phyloP scores from a whole-genome alignment of 1,139 yeast species.

The Pichiaceae sp. region DNA sequence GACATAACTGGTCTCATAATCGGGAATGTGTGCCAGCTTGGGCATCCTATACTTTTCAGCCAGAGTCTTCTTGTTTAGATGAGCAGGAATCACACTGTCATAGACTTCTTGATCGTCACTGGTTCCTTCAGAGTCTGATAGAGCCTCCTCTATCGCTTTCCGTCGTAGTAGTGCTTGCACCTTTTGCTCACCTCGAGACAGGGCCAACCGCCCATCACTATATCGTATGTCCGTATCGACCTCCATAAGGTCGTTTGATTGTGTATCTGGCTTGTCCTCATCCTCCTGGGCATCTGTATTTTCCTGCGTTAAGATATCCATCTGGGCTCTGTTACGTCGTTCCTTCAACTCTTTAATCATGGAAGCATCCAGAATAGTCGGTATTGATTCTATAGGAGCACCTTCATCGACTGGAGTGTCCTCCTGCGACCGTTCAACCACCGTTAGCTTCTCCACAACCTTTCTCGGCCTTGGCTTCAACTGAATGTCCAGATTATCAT shows the following conservation, averaged over 20 bases:
- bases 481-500: too few species aligned
- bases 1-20: neutral
- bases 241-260: slow-evolving; percentile 24
- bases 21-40: neutral
- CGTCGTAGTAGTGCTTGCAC: slow-evolving; percentile 22
- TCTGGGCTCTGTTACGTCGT: slow-evolving; percentile 12
- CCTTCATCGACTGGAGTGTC: too few species aligned
- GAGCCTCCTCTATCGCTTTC: slow-evolving; percentile 32
- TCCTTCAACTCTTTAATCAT: slow-evolving; percentile 16
- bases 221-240: slow-evolving; percentile 15
- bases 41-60: neutral
- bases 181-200: slow-evolving; percentile 13
- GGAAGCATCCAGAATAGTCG: slow-evolving; percentile 11
- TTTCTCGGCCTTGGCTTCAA: too few species aligned
- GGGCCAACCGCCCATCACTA: slow-evolving; percentile 12
- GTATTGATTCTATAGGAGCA: slow-evolving; percentile 1
- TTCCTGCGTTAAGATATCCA: slow-evolving; percentile 14
- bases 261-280: slow-evolving; percentile 5
- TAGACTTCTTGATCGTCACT: slow-evolving; percentile 2
- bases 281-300: slow-evolving; percentile 24
- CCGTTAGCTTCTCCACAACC: too few species aligned
- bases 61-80: neutral
- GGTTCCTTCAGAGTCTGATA: slow-evolving; percentile 22
- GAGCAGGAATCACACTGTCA: slow-evolving; percentile 1
- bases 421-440: too few species aligned